phyloP scores from a whole-genome alignment of 1,139 yeast species.

The Schizosaccharomyces versatilis region DNA sequence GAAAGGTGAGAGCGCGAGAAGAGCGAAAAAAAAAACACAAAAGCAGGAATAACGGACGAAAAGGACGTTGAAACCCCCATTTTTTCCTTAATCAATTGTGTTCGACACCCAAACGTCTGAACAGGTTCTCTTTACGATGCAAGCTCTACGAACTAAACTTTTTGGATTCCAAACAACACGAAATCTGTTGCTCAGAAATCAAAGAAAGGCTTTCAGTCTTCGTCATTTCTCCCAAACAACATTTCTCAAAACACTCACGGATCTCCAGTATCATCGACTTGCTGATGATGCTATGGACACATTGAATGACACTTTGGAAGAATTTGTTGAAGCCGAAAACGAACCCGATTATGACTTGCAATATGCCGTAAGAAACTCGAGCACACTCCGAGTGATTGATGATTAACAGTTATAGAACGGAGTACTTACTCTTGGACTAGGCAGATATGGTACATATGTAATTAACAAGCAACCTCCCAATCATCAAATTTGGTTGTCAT shows the following conservation, averaged over 20 bases:
- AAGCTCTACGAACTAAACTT: too few species aligned
- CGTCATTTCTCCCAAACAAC: too few species aligned
- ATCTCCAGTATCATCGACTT: neutral
- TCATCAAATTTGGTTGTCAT: constrained; percentile 77
- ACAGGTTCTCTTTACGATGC: too few species aligned
- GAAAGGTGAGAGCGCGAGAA: too few species aligned
- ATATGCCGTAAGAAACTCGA: neutral
- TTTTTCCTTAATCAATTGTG: too few species aligned
- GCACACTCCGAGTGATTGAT: neutral
- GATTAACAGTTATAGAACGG: constrained; percentile 29
- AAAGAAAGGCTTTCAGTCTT: too few species aligned
- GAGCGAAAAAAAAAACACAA: too few species aligned
- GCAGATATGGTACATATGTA: constrained; percentile 58
- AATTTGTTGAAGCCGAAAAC: neutral
- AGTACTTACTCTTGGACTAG: constrained; percentile 47
- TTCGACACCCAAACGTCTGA: too few species aligned
- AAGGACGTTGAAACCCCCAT: too few species aligned
- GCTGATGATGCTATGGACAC: constrained; percentile 1
- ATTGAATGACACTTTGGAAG: neutral
- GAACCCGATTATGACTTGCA: constrained; percentile 1
- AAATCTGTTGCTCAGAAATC: too few species aligned
- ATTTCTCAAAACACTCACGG: neutral
- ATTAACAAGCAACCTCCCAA: constrained; percentile 88
- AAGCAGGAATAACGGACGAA: too few species aligned
- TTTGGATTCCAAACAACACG: too few species aligned